Percentiles rank a stretch among this genome's conserved stretches.
Evolutionary conservation across 768 basidiomycete genomes (phyloP).

Genomic region (Boletus reticulatus): DNA sequence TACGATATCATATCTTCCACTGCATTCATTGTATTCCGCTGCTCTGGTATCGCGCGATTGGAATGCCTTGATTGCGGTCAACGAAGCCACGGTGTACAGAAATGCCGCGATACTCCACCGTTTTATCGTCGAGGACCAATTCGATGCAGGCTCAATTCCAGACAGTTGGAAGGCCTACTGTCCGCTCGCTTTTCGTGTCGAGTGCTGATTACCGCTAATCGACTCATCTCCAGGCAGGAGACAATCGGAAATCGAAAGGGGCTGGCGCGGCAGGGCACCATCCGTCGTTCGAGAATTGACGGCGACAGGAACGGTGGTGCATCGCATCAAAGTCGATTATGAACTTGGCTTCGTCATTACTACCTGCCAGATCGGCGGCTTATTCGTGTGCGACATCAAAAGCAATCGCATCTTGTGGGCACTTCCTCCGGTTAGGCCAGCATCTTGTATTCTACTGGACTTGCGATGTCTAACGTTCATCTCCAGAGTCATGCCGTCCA

Average conservation of each 20-base stretch:
- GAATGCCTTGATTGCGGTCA: conserved; percentile 43
- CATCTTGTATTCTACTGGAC: not conserved
- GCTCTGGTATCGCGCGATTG: conserved; percentile 43
- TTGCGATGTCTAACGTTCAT: not conserved
- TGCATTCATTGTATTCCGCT: conserved; percentile 40
- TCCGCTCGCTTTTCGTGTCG: conserved; percentile 25
- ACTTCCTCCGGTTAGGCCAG: conserved; percentile 47
- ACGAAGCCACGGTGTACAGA: conserved; percentile 56
- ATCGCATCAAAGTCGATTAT: conserved; percentile 79
- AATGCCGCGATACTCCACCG: conserved; percentile 52
- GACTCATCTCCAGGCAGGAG: conserved; percentile 39
- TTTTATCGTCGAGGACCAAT: conserved; percentile 37
- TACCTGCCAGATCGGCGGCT: conserved; percentile 53
- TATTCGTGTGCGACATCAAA: conserved; percentile 56
- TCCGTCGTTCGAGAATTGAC: conserved; percentile 38
- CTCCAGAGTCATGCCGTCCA: conserved; percentile 10
- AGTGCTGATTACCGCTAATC: conserved; percentile 9
- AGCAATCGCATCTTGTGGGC: conserved; percentile 55
- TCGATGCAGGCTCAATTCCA: conserved; percentile 34
- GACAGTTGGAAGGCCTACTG: conserved; percentile 60
- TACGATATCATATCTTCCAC: conserved; percentile 48
- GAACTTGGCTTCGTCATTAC: conserved; percentile 55
- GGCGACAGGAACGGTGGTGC: conserved; percentile 41
- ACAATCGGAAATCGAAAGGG: conserved; percentile 42
- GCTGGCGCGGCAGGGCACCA: conserved; percentile 55